Evolutionary conservation across 176 grass and related monocot species (phyloP).

Genomic region (Bonia amplexicaulis): DNA sequence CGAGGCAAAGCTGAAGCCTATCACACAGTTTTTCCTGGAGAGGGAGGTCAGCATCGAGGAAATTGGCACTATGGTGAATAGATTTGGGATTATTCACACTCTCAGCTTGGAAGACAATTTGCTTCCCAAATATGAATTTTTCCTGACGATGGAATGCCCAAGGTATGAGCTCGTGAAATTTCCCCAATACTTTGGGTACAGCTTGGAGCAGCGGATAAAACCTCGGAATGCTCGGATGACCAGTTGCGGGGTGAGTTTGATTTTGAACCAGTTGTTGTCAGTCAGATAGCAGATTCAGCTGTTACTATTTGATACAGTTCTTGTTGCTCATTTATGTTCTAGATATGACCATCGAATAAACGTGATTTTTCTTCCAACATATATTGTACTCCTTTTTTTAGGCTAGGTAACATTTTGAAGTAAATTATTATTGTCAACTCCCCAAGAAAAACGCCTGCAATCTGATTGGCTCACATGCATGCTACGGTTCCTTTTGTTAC

Average conservation of each 20-base stretch:
- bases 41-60: conserved; percentile 62
- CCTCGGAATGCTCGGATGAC: conserved; percentile 61
- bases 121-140: conserved; percentile 79
- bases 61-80: conserved; percentile 72
- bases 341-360: not conserved
- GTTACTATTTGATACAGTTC: not conserved
- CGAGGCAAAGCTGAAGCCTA: conserved; percentile 73
- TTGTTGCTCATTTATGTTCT: not conserved
- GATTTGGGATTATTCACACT: conserved; percentile 73
- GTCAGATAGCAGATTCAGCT: conserved; percentile 43
- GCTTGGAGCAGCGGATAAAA: conserved; percentile 67
- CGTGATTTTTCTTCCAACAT: not conserved
- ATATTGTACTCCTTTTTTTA: not conserved
- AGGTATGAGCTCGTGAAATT: conserved; percentile 84
- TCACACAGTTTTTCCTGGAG: conserved; percentile 68
- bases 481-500: not conserved
- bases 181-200: conserved; percentile 89
- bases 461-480: not conserved
- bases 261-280: conserved; percentile 73
- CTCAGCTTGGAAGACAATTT: conserved; percentile 81
- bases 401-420: not conserved
- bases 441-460: not conserved
- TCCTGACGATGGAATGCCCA: conserved; percentile 74
- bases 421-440: not conserved
- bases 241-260: conserved; percentile 56